Evolutionary conservation across 495 filamentous ascomycete genomes (phyloP), one percentile per base, ranked within the genome.

Genomic region (Letharia lupina): DNA sequence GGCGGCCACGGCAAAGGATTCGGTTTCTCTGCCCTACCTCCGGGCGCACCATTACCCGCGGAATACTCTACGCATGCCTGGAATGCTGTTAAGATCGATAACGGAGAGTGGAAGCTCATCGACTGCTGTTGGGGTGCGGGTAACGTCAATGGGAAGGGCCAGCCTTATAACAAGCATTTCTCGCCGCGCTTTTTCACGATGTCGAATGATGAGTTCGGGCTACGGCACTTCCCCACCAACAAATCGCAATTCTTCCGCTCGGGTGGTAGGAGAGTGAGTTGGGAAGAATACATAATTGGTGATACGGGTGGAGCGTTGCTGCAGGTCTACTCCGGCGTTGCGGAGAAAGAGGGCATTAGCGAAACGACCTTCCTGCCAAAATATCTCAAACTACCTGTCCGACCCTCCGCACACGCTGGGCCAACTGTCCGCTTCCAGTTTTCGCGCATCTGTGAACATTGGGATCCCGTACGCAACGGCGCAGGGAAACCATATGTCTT

Each of bases 41-140:
- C 82, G 0, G 87, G 86, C 7, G 75, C 85, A 16, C 72, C 78
- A 0, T 62, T 85, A 0, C 91, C 92, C 1, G 80, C 85, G 0
- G 81, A 86, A 67, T 69, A 79, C 1, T 74, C 76, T 6, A 84
- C 82, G 52, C 91, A 98, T 75, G 94, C 94, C 10, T 98, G 94
- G 94, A 98, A 93, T 71, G 94, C 87, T 0, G 89, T 97, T 23
- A 83, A 84, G 58, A 91, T 97, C 64, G 93, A 96, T 67, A 81
- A 86, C 50, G 88, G 88, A 3, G 83, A 87, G 66, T 98, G 93
- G 93, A 96, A 97, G 75, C 81, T 98, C 6, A 80, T 98, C 48
- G 94, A 98, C 70, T 67, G 86, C 4, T 97, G 94, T 74, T 98
- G 94, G 94, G 94, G 94, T 48, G 91, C 93, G 0, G 94, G 94